A percentile compares a stretch with the other conserved stretches of the same genome.
phyloP scores from a whole-genome alignment of 2,329 filamentous ascomycete species.

The Fusarium sp. region DNA sequence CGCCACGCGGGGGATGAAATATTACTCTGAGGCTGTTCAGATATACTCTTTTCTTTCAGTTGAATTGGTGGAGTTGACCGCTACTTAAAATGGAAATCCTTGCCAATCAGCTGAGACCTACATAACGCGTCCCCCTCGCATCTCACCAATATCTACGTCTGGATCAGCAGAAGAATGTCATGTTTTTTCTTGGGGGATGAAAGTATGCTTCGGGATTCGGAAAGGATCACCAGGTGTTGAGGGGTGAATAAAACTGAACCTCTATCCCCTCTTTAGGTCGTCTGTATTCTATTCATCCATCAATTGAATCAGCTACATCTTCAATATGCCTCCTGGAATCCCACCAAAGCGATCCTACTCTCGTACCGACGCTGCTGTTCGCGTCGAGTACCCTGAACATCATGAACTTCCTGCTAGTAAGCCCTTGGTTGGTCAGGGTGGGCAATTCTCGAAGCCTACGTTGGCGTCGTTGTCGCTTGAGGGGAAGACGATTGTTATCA shows the following conservation, averaged over 20 bases:
- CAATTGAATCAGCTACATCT: not conserved
- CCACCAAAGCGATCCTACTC: slow-evolving; percentile 63
- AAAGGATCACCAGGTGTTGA: slow-evolving; percentile 4
- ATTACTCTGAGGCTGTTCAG: accelerated
- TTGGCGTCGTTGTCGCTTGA: slow-evolving; percentile 88
- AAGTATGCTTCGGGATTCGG: not conserved
- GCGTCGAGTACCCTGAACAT: slow-evolving; percentile 82
- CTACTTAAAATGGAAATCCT: not conserved
- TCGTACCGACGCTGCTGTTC: slow-evolving; percentile 82
- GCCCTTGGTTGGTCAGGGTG: slow-evolving; percentile 80
- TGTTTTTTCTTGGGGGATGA: not conserved
- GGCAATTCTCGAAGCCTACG: slow-evolving; percentile 84
- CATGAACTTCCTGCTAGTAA: slow-evolving; percentile 76
- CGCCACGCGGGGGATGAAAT: slow-evolving; percentile 18
- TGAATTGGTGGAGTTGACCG: not conserved
- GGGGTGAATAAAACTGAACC: slow-evolving; percentile 7
- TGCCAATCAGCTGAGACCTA: slow-evolving; percentile 8
- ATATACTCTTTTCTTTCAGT: not conserved
- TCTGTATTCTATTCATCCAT: not conserved
- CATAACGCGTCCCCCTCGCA: slow-evolving; percentile 1
- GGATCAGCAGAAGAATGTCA: slow-evolving; percentile 6
- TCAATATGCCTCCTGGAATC: slow-evolving; percentile 26
- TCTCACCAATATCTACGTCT: not conserved
- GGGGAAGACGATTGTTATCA: slow-evolving; percentile 84
- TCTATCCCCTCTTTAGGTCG: not conserved